Evolutionary conservation across 108 stramenopile genomes (phyloP), one percentile per base, ranked within the genome.

Genomic region (Schizochytrium sp.): DNA sequence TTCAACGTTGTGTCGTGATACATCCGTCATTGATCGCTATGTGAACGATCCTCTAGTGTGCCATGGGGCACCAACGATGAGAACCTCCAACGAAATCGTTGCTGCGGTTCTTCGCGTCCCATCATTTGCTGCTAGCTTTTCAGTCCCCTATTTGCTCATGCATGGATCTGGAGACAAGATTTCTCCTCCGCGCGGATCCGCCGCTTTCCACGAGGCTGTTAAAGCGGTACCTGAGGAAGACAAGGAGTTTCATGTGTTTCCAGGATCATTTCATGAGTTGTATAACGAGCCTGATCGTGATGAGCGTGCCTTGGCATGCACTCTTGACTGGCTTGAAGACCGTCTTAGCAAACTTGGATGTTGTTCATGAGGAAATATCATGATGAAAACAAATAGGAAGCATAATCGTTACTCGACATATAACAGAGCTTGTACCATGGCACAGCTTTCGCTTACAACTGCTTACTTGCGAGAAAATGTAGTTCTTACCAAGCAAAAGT

Each of bases 11-110:
- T 61, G 58, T 4, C 58, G 87, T 4, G 87, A 88, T 49, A 19
- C 8, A 5, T 15, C 87, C 12, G 87, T 88, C 17, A 40, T 88
- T 10, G 87, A 88, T 40, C 58, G 40, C 15, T 88, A 88, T 61
- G 45, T 61, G n/a, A 88, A 88, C 60, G 87, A 88, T 28, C 87
- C 87, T 10, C 87, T 88, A 19, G 87, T 88, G 58, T 88, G 40
- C 56, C 56, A 58, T 61, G 58, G 60, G 46, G 38, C 19, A 19
- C 38, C 40, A 42, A 41, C 38, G 13, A 5, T 60, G 44, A 58
- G 87, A 19, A n/a, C 46, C 38, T 19, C 46, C 87, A 60, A 19
- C 41, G 87, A 88, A 49, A 10, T 88, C 41, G n/a, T 88, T n/a
- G 46, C 42, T 15, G 87, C 87, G 19, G 40, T 61, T 58, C 19